Conservation (phyloP, 345 rosid genomes). For the Lagerstroemia speciosa region DNA sequence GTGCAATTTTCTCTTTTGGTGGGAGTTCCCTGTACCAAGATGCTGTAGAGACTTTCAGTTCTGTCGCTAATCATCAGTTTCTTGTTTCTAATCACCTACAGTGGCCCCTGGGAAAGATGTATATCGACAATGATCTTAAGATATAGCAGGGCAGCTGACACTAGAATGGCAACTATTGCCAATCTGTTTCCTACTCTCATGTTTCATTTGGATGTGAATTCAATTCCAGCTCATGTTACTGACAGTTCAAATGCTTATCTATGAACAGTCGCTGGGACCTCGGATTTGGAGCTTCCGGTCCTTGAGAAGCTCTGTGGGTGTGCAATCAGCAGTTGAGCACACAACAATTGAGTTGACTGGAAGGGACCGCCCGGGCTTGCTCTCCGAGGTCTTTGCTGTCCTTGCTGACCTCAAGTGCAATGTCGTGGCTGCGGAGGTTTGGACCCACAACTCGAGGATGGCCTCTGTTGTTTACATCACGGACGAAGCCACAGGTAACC, state of each 20-base stretch:
- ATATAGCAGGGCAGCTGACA: neutral
- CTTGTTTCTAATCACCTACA: neutral
- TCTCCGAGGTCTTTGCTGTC: constrained; percentile 75
- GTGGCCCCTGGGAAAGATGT: neutral
- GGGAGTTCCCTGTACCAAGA: neutral
- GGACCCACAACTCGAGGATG: constrained; percentile 87
- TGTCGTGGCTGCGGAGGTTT: constrained; percentile 68
- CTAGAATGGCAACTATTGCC: neutral
- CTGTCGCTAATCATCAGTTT: neutral
- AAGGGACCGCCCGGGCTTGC: constrained; percentile 70
- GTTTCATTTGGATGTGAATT: neutral
- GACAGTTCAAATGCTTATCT: constrained; percentile 6
- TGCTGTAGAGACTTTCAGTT: neutral
- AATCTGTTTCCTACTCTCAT: neutral
- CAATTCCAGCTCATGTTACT: constrained; percentile 9
- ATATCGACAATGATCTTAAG: neutral
- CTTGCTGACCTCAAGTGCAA: constrained; percentile 64
- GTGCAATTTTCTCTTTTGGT: neutral
- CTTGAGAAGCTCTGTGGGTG: constrained; percentile 54
- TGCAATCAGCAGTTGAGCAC: constrained; percentile 41
- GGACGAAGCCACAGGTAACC: constrained; percentile 40
- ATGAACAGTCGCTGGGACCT: constrained; percentile 54
- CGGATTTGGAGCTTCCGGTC: constrained; percentile 51
- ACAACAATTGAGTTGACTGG: constrained; percentile 71
- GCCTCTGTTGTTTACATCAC: constrained; percentile 68